These are phyloP conservation scores for Colletotrichum lupini DNA, from an alignment of 2,329 filamentous ascomycete genomes.

Conservation along the genomic window DNA sequence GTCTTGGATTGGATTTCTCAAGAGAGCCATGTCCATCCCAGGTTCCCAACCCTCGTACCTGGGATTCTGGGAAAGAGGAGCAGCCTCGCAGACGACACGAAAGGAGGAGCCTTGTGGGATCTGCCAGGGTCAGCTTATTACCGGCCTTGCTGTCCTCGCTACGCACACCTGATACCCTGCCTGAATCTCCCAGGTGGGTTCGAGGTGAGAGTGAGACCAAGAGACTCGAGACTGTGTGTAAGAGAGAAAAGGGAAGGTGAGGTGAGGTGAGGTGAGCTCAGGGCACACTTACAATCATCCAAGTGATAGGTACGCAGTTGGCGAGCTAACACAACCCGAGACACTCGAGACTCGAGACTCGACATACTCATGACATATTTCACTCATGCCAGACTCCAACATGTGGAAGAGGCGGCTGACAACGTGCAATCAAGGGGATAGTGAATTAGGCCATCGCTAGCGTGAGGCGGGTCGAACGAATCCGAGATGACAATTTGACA, in stretches of 20 bases:
- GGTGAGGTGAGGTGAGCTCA: not conserved
- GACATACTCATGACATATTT: not conserved
- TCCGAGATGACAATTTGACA: not conserved
- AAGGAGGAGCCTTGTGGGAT: not conserved
- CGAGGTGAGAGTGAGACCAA: not conserved
- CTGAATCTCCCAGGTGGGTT: constrained; percentile 17
- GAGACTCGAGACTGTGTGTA: too few species aligned
- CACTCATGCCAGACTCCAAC: not conserved
- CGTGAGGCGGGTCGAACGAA: not conserved
- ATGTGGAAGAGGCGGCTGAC: not conserved
- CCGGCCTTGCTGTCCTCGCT: not conserved
- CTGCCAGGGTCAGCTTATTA: not conserved
- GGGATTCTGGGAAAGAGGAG: not conserved
- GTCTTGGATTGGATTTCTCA: not conserved
- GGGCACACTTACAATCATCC: not conserved
- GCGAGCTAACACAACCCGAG: not conserved
- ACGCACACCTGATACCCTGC: constrained; percentile 24
- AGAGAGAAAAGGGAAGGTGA: not conserved
- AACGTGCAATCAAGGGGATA: not conserved
- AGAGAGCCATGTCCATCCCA: not conserved
- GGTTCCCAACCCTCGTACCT: not conserved
- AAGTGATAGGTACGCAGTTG: not conserved
- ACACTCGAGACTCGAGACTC: not conserved
- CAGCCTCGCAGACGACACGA: not conserved
- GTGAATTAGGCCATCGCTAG: not conserved